Percentiles rank a stretch among this genome's conserved stretches.
These are phyloP conservation scores for Botryotinia convoluta DNA, from an alignment of 2,329 filamentous ascomycete genomes.

Conservation along the genomic window DNA sequence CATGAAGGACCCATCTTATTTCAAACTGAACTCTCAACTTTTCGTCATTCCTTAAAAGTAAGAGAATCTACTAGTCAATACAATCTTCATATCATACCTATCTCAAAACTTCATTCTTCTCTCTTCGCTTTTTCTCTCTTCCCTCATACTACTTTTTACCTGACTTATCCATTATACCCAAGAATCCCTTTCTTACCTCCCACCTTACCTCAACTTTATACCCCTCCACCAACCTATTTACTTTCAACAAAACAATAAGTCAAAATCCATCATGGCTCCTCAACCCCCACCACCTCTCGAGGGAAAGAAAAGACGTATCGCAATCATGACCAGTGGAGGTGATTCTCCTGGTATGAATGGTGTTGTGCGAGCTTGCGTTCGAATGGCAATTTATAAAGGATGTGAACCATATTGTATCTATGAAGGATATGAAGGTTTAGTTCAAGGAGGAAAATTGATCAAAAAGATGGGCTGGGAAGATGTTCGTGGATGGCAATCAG, in stretches of 20 bases:
- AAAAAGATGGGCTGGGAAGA: constrained; percentile 87
- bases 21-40: not conserved
- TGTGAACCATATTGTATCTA: constrained; percentile 81
- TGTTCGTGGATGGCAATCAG: constrained; percentile 89
- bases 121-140: not conserved
- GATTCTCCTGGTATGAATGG: constrained; percentile 76
- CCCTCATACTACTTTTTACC: not conserved
- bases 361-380: constrained; percentile 72
- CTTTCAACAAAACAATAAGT: constrained; percentile 13
- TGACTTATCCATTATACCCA: not conserved
- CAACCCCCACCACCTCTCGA: constrained; percentile 31
- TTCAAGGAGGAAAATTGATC: constrained; percentile 86
- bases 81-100: not conserved
- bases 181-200: constrained; percentile 1
- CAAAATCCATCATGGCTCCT: constrained; percentile 28
- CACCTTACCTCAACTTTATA: not conserved
- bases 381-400: constrained; percentile 81
- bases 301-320: constrained; percentile 48
- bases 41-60: constrained; percentile 5
- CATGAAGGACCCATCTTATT: constrained; percentile 8
- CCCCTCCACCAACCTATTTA: not conserved
- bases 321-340: constrained; percentile 71
- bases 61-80: not conserved
- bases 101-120: not conserved
- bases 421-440: constrained; percentile 94